A percentile compares a stretch with the other conserved stretches of the same genome.
Conservation (phyloP, 2,329 filamentous ascomycete species). For the Neofusicoccum sp. region DNA sequence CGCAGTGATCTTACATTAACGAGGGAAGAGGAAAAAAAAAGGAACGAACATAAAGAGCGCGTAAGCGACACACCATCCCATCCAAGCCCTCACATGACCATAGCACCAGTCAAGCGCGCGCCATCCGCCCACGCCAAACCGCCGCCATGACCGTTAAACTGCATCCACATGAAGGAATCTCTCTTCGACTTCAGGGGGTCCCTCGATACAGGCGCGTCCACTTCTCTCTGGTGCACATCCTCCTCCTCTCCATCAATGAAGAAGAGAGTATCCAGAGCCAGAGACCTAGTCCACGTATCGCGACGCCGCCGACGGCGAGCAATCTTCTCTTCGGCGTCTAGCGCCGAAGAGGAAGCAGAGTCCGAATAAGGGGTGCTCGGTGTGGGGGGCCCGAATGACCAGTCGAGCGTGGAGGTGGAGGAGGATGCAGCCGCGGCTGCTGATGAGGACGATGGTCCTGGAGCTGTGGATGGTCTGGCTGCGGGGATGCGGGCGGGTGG, state of each 20-base stretch:
- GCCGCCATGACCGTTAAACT: not conserved
- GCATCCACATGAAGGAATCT: constrained; percentile 6
- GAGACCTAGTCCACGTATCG: not conserved
- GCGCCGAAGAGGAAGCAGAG: no score
- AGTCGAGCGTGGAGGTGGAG: not conserved
- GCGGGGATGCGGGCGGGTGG: not conserved
- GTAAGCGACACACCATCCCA: no score
- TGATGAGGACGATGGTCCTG: not conserved
- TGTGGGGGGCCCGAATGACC: not conserved
- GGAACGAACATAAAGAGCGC: no score
- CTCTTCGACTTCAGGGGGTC: not conserved
- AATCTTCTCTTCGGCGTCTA: no score
- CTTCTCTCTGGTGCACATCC: not conserved
- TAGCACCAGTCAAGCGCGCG: not conserved
- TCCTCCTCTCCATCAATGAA: not conserved
- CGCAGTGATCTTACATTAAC: no score
- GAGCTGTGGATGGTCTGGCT: not conserved
- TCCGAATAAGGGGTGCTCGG: not conserved
- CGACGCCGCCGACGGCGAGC: not conserved
- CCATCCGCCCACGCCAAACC: constrained; percentile 7
- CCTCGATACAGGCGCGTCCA: not conserved
- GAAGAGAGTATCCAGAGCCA: not conserved
- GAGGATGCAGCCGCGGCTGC: not conserved
- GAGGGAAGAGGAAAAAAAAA: no score
- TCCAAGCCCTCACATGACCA: not conserved